These are phyloP conservation scores for Jimgerdemannia flammicorona DNA, from an alignment of 192 early-diverging fungal genomes.

Conservation along the genomic window DNA sequence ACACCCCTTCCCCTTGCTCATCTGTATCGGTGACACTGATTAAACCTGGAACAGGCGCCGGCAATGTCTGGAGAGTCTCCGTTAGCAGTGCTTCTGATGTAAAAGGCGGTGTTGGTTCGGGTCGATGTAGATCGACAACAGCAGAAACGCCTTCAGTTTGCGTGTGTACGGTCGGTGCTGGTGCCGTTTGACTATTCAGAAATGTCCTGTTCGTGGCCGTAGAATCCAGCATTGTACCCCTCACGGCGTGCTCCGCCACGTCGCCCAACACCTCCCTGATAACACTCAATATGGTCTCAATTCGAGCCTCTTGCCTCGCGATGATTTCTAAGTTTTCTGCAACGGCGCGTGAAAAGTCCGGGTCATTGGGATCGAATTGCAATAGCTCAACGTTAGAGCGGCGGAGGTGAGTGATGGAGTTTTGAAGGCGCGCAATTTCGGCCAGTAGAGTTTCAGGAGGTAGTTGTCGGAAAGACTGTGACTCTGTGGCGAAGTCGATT, in stretches of 20 bases:
- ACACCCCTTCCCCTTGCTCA: background rate
- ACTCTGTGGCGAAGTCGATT: background rate
- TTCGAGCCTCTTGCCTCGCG: constrained; percentile 22
- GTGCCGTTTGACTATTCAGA: background rate
- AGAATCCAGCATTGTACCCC: background rate
- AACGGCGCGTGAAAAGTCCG: constrained; percentile 29
- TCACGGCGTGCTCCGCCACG: constrained; percentile 9
- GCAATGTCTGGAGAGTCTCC: background rate
- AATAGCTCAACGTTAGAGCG: constrained; percentile 36
- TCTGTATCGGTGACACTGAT: background rate
- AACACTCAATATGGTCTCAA: constrained; percentile 17
- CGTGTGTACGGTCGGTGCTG: background rate
- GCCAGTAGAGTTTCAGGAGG: constrained; percentile 24
- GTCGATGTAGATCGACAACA: background rate
- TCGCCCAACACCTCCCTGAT: constrained; percentile 24
- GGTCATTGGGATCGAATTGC: constrained; percentile 34
- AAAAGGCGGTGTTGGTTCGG: background rate
- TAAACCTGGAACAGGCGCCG: background rate
- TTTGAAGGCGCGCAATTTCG: constrained; percentile 36
- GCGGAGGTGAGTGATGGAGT: constrained; percentile 31
- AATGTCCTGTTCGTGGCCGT: background rate
- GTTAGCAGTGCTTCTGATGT: background rate
- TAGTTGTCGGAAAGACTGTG: constrained; percentile 9
- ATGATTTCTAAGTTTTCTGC: constrained; percentile 33
- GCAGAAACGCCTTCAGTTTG: background rate